Evolutionary conservation across 495 filamentous ascomycete genomes (phyloP), one percentile per base, ranked within the genome.

Genomic region (Chaetomium cochliodes): DNA sequence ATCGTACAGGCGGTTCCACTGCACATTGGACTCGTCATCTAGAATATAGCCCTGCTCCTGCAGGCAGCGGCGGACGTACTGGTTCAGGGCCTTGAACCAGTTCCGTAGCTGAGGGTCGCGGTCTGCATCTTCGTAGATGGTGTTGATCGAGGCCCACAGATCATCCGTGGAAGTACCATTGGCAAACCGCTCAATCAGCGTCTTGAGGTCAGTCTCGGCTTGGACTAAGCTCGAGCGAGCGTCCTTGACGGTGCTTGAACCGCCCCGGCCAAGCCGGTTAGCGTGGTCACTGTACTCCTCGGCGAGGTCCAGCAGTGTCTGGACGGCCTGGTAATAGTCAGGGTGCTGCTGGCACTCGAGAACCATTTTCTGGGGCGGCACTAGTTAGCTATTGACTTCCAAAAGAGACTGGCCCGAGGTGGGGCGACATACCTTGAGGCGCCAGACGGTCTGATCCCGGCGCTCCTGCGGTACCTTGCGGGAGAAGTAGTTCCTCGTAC

Each of bases 261-360:
- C 82, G 62, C 93, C 86, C 47, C 84, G 70, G 28, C 85, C 81
- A 11, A 91, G 30, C 20, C 79, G 80, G 76, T 86, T 88, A 54
- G 85, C 81, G 70, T 96, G 92, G 46, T 87, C 85, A 60, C 85
- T 86, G 69, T 98, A 98, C 63, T 90, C 84, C 79, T 97, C 93
- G 25, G 92, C 93, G 57, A 98, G 80, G 42, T 81, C 77, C 33
- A 98, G 82, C 7, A 98, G 76, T 15, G 93, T 96, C 65, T 92
- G 86, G 65, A 98, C 88, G 9, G 94, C 96, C 72, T 87, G 86
- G 64, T 92, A 85, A 74, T 98, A 98, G 66, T 98, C 94, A 58
- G 87, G 85, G 72, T 97, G 94, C 46, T 92, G 88, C 74, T 98
- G 94, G 62, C 96, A 89, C 81, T 98, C 94, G 61, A 97, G 83